phyloP scores from a whole-genome alignment of 768 basidiomycete species.

The Lentinula guzmanii region DNA sequence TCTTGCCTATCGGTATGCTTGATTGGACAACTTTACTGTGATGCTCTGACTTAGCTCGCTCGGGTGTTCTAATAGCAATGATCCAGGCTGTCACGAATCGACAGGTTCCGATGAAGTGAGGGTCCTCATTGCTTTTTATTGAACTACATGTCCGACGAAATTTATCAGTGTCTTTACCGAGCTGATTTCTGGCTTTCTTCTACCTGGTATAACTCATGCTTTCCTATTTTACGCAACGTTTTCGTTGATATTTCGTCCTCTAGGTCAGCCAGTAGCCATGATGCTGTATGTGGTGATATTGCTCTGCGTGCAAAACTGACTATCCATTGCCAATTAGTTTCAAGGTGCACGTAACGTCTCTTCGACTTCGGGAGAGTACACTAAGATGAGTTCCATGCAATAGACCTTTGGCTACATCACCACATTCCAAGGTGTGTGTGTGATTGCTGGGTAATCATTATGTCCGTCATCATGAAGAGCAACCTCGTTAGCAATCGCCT shows the following conservation, averaged over 20 bases:
- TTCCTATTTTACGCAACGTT: not conserved
- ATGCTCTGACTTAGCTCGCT: constrained; percentile 2
- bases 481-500: constrained; percentile 20
- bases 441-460: not conserved
- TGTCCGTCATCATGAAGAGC: not conserved
- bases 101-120: constrained; percentile 25
- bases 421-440: constrained; percentile 22
- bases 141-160: not conserved
- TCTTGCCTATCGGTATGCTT: constrained; percentile 26
- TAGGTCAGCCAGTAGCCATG: constrained; percentile 29
- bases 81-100: constrained; percentile 35
- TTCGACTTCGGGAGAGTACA: not conserved
- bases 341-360: not conserved
- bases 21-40: constrained; percentile 2
- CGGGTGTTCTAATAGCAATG: constrained; percentile 18
- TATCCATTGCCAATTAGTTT: not conserved
- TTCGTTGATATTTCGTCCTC: not conserved
- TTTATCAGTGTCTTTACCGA: constrained; percentile 28
- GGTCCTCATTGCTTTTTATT: constrained; percentile 11
- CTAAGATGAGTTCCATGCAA: constrained; percentile 10
- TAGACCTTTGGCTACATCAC: constrained; percentile 28
- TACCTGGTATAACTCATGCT: constrained; percentile 15
- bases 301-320: not conserved
- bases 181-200: constrained; percentile 29
- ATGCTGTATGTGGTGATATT: constrained; percentile 20